Percentiles rank a stretch among this genome's conserved stretches.
Evolutionary conservation across 306 rosid species (phyloP).

Genomic region (Rosa chinensis): DNA sequence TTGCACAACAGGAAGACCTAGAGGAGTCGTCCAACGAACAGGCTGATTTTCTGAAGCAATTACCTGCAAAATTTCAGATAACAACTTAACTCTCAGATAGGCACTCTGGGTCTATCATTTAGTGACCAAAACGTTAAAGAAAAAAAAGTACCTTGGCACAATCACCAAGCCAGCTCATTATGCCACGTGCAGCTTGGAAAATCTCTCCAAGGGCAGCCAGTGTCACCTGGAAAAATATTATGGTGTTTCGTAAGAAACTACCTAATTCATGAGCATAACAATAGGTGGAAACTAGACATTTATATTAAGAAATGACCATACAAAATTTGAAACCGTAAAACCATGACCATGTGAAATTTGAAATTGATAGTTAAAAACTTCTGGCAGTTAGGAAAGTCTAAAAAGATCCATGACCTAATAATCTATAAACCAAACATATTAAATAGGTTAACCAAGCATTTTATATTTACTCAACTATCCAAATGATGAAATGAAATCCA

Average conservation of each 20-base stretch:
- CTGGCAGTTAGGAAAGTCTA: neutral
- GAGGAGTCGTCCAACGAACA: constrained; percentile 87
- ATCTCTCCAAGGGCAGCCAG: constrained; percentile 91
- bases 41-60: constrained; percentile 80
- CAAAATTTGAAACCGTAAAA: neutral
- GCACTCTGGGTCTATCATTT: constrained; percentile 11
- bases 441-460: neutral
- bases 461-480: neutral
- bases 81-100: constrained; percentile 14
- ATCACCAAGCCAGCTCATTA: constrained; percentile 90
- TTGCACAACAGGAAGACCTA: constrained; percentile 89
- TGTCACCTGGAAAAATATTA: constrained; percentile 56
- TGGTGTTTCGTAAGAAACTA: neutral
- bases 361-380: neutral
- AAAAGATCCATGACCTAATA: neutral
- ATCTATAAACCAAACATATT: neutral
- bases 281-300: neutral
- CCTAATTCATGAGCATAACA: constrained; percentile 1
- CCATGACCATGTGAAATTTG: neutral
- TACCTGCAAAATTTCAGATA: constrained; percentile 45
- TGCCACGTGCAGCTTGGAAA: constrained; percentile 85
- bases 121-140: constrained; percentile 14
- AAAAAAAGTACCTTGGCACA: constrained; percentile 66
- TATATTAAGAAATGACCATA: neutral
- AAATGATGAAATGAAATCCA: constrained; percentile 15